Evolutionary conservation across 345 rosid species (phyloP), one percentile per base, ranked within the genome.

Genomic region (Ceriops zippeliana): DNA sequence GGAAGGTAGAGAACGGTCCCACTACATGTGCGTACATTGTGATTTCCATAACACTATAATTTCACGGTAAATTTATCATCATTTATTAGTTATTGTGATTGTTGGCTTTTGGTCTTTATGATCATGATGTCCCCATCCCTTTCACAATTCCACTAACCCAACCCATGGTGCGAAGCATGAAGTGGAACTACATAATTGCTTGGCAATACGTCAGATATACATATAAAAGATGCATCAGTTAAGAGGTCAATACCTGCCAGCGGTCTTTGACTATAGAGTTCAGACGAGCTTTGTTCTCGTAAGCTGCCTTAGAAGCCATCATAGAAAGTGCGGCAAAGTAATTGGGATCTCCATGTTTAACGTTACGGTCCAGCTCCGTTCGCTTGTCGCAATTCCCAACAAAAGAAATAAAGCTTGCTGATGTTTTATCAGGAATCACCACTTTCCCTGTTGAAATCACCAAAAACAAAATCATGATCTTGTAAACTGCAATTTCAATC

Each of bases 251-350:
- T 76, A 85, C 92, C 88, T 84, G 74, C 96, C 98, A 92, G 37
- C 78, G 75, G 21, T 74, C 61, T 6, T 67, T 63, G 51, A 88
- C 87, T 4, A 71, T 69, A n/a, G 69, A 16, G 71, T 79, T 1
- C 2, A 85, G 68, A 75, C 78, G 83, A 66, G 85, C 86, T 13
- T 74, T 61, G 71, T 92, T 90, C 81, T 92, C 93, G 10, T 90
- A 90, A 2, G 86, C 75, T 46, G 82, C 71, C 78, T 90, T 92
- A 10, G 87, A 69, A 70, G 95, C 82, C 96, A 90, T 86, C 52
- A 90, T 67, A 22, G 90, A 76, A 32, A 92, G 82, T 30, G 81
- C 80, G 15, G 87, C 80, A 61, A 69, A 62, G 74, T 86, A 88
- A 63, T 58, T 72, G 31, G 75, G 71, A 62, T 84, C 85, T 27